phyloP scores from a whole-genome alignment of 306 rosid genomes.

The Cotoneaster glaucophyllus region DNA sequence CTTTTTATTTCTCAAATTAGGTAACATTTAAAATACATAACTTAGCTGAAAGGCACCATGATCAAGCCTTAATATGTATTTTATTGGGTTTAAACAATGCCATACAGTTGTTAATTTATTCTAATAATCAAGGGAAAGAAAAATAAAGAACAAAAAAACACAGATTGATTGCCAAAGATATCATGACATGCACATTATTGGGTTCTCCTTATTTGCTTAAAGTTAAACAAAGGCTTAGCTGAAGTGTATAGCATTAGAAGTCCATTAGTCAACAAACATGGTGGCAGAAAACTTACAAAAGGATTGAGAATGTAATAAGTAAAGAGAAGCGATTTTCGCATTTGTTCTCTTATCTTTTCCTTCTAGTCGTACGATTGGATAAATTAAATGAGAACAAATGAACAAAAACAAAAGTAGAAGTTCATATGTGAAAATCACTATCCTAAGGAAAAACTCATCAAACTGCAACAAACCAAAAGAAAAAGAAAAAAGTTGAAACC shows the following conservation, averaged over 20 bases:
- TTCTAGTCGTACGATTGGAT: not conserved
- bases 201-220: slow-evolving; percentile 1
- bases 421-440: not conserved
- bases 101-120: not conserved
- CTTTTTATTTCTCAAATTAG: not conserved
- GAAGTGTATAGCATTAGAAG: slow-evolving; percentile 26
- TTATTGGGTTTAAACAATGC: not conserved
- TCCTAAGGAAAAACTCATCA: slow-evolving; percentile 11
- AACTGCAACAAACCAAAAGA: not conserved
- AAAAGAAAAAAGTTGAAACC: not conserved
- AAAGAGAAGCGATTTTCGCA: not conserved
- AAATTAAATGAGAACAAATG: not conserved
- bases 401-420: not conserved
- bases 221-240: slow-evolving; percentile 17
- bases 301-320: slow-evolving; percentile 4
- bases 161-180: slow-evolving; percentile 8
- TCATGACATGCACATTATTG: slow-evolving; percentile 10
- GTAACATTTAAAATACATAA: not conserved
- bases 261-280: slow-evolving; percentile 16
- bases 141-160: not conserved
- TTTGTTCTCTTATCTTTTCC: too few relatives aligned
- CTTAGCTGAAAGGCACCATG: not conserved
- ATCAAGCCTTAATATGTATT: not conserved
- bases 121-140: not conserved
- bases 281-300: slow-evolving; percentile 7